A percentile compares a stretch with the other conserved stretches of the same genome.
Evolutionary conservation across 306 rosid genomes (phyloP).

Genomic region (Rosa lucieae): DNA sequence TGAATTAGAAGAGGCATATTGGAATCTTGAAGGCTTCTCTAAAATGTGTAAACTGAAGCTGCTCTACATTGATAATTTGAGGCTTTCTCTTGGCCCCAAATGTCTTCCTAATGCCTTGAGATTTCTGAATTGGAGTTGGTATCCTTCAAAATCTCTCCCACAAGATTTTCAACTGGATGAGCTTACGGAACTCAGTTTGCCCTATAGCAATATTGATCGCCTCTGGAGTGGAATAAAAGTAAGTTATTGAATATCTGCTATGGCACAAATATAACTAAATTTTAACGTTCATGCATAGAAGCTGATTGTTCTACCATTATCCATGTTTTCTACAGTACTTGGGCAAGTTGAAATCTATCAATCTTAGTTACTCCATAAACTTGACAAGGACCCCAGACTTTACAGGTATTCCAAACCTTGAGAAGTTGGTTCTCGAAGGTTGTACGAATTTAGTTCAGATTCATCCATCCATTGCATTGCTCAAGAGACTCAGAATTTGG

Average conservation of each 20-base stretch:
- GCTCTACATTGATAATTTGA: background rate
- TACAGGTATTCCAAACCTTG: slow-evolving; percentile 13
- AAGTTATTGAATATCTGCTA: background rate
- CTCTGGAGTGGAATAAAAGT: background rate
- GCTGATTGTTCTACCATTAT: background rate
- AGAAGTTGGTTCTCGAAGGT: slow-evolving; percentile 17
- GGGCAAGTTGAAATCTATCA: slow-evolving; percentile 14
- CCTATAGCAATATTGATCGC: background rate
- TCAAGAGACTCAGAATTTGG: slow-evolving; percentile 10
- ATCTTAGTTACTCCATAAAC: slow-evolving; percentile 18
- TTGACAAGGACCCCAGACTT: slow-evolving; percentile 22
- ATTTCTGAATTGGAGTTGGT: background rate
- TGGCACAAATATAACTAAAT: background rate
- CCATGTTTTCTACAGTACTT: slow-evolving; percentile 5
- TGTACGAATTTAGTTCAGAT: slow-evolving; percentile 18
- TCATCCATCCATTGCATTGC: slow-evolving; percentile 16
- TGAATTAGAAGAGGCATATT: background rate
- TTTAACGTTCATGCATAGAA: background rate
- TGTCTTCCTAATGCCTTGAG: background rate
- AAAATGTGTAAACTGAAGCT: background rate
- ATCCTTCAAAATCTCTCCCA: slow-evolving; percentile 13
- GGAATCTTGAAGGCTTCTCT: background rate
- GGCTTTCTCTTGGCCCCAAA: background rate
- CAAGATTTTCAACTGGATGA: background rate
- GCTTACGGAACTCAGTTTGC: background rate